These are phyloP conservation scores for Penicillium aurantiogriseum DNA, from an alignment of 2,329 filamentous ascomycete genomes.

Conservation along the genomic window DNA sequence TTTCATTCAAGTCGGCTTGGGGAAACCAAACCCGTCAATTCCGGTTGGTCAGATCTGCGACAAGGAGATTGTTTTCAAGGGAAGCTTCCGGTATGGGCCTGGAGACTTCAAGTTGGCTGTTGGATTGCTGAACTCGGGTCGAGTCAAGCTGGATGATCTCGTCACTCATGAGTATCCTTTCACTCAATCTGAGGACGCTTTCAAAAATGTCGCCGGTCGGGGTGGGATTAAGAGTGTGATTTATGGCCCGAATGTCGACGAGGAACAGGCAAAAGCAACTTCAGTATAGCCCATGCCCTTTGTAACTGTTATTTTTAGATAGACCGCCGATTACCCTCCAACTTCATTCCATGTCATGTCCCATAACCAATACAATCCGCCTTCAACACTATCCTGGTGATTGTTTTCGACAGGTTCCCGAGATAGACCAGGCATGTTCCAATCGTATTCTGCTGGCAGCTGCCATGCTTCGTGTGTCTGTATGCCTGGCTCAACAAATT, in stretches of 20 bases:
- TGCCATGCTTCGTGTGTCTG: slow-evolving; percentile 5
- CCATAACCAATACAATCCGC: slow-evolving; percentile 34
- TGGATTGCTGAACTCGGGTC: slow-evolving; percentile 61
- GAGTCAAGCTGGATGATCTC: slow-evolving; percentile 71
- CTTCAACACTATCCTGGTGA: slow-evolving; percentile 16
- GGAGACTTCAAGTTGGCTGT: slow-evolving; percentile 82
- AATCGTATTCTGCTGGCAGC: slow-evolving; percentile 7
- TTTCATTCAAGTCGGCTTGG: slow-evolving; percentile 83
- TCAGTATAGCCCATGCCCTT: not conserved
- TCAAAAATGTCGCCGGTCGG: slow-evolving; percentile 76
- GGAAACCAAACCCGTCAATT: slow-evolving; percentile 67
- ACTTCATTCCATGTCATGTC: slow-evolving; percentile 28
- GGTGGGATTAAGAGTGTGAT: slow-evolving; percentile 52
- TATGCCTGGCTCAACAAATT: not conserved
- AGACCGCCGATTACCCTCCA: not conserved
- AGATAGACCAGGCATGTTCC: slow-evolving; percentile 7
- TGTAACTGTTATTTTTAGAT: not conserved
- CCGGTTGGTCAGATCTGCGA: slow-evolving; percentile 74
- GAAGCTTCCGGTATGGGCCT: slow-evolving; percentile 80
- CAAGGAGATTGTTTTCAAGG: slow-evolving; percentile 80
- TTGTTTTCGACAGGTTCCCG: not conserved
- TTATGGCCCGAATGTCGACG: slow-evolving; percentile 29
- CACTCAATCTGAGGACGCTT: slow-evolving; percentile 74
- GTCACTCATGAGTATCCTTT: slow-evolving; percentile 74
- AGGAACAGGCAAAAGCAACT: slow-evolving; percentile 12